Evolutionary conservation across 2,329 filamentous ascomycete genomes (phyloP).

Genomic region (Penicillium glabrum): DNA sequence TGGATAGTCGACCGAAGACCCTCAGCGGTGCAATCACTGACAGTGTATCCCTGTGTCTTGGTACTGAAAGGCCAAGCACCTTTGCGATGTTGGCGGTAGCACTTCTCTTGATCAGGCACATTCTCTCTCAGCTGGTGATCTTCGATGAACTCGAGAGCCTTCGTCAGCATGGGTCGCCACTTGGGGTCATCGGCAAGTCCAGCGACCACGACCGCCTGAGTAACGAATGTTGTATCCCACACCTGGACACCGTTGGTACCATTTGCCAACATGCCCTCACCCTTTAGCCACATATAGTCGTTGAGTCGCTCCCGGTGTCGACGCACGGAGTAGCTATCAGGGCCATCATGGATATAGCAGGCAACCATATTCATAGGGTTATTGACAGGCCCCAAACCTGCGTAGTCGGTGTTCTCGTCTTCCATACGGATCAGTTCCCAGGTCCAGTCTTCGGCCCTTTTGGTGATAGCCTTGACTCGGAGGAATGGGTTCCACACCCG

Average conservation of each 20-base stretch:
- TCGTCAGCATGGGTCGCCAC: constrained; percentile 80
- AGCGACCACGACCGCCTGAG: constrained; percentile 77
- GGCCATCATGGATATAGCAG: constrained; percentile 82
- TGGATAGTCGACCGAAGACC: constrained; percentile 82
- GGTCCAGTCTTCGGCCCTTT: constrained; percentile 74
- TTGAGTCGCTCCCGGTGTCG: constrained; percentile 77
- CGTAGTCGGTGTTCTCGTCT: constrained; percentile 87
- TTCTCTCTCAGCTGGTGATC: constrained; percentile 88
- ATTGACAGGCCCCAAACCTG: constrained; percentile 84
- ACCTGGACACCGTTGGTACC: constrained; percentile 97
- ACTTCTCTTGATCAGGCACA: constrained; percentile 70
- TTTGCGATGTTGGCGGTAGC: constrained; percentile 87
- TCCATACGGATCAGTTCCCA: constrained; percentile 86
- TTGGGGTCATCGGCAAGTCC: constrained; percentile 74
- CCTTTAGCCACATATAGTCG: constrained; percentile 88
- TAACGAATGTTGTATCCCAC: constrained; percentile 92
- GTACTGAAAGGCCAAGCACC: constrained; percentile 97
- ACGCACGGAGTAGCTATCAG: constrained; percentile 67
- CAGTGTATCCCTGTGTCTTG: constrained; percentile 86
- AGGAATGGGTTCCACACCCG: constrained; percentile 80
- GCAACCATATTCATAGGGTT: constrained; percentile 85
- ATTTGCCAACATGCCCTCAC: constrained; percentile 90
- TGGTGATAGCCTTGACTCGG: constrained; percentile 63
- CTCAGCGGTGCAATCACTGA: constrained; percentile 93
- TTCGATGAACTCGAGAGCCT: constrained; percentile 82